Conservation (phyloP, 208 protist genomes). For the Perkinsela sp. region DNA sequence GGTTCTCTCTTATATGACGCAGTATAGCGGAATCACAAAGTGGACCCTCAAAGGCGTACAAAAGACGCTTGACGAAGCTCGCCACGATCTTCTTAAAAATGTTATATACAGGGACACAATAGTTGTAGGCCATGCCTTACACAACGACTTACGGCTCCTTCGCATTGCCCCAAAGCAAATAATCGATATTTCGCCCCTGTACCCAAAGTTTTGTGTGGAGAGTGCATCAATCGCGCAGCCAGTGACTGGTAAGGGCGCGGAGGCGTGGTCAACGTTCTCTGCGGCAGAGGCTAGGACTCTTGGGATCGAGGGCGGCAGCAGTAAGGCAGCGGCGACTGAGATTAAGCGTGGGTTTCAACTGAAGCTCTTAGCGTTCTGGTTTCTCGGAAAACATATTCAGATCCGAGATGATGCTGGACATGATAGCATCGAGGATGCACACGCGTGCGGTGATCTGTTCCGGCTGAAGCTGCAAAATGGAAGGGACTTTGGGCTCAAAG, state of each 20-base stretch:
- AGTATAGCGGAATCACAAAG: slow-evolving; percentile 55
- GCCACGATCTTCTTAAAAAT: slow-evolving; percentile 14
- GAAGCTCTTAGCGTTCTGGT: slow-evolving; percentile 32
- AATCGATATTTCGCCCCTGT: slow-evolving; percentile 58
- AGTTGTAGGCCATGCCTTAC: slow-evolving; percentile 62
- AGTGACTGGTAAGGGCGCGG: not conserved
- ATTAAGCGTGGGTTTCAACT: slow-evolving; percentile 46
- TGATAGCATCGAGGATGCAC: slow-evolving; percentile 46
- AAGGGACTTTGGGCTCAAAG: slow-evolving; percentile 18
- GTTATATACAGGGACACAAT: slow-evolving; percentile 36
- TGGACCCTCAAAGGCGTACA: slow-evolving; percentile 27
- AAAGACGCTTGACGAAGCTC: slow-evolving; percentile 32
- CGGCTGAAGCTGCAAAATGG: slow-evolving; percentile 45
- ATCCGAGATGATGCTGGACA: slow-evolving; percentile 18
- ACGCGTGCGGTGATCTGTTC: slow-evolving; percentile 34
- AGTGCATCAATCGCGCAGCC: no score
- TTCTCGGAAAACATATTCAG: slow-evolving; percentile 46
- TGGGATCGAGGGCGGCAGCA: not conserved
- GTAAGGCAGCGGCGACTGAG: slow-evolving; percentile 8
- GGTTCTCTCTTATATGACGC: slow-evolving; percentile 60
- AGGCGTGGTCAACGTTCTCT: not conserved
- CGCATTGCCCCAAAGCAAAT: slow-evolving; percentile 38
- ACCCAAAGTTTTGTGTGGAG: no score
- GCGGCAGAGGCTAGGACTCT: not conserved
- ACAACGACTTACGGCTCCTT: slow-evolving; percentile 72